A percentile compares a stretch with the other conserved stretches of the same genome.
These are phyloP conservation scores for Adansonia rubrostipa DNA, from an alignment of 441 rosid species.

Conservation along the genomic window DNA sequence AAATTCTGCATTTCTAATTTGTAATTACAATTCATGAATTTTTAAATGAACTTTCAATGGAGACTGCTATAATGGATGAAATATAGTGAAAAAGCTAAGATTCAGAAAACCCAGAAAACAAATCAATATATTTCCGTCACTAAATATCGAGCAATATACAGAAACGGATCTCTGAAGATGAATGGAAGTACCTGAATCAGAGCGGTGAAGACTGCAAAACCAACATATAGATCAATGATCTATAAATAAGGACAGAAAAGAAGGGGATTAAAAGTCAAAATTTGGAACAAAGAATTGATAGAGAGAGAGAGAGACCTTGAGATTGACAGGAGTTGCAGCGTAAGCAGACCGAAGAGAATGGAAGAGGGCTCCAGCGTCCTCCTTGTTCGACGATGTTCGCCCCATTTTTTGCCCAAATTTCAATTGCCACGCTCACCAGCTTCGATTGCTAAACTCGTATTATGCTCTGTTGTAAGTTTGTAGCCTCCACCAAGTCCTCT, in stretches of 20 bases:
- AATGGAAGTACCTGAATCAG: slow-evolving; percentile 64
- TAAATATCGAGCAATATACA: not conserved
- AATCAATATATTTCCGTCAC: not conserved
- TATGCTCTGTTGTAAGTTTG: too few species aligned
- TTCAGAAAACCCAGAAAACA: not conserved
- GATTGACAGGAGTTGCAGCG: slow-evolving; percentile 74
- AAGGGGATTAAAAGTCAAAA: not conserved
- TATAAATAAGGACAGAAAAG: slow-evolving; percentile 30
- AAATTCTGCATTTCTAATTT: not conserved
- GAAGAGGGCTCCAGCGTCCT: slow-evolving; percentile 77
- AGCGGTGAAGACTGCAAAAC: slow-evolving; percentile 76
- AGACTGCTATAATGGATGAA: not conserved
- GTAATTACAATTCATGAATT: not conserved
- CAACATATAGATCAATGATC: slow-evolving; percentile 89
- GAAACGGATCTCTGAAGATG: not conserved
- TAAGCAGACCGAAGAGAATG: slow-evolving; percentile 87
- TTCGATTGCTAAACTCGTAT: not conserved
- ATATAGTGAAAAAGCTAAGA: not conserved
- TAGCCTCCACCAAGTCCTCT: not conserved
- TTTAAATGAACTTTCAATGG: not conserved
- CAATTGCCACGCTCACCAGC: not conserved
- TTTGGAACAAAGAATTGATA: not conserved
- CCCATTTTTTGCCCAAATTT: slow-evolving; percentile 15
- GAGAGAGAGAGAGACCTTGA: slow-evolving; percentile 56
- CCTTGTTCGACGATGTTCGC: slow-evolving; percentile 49